Evolutionary conservation across 768 basidiomycete genomes (phyloP).

Genomic region (Termitomyces heimii): DNA sequence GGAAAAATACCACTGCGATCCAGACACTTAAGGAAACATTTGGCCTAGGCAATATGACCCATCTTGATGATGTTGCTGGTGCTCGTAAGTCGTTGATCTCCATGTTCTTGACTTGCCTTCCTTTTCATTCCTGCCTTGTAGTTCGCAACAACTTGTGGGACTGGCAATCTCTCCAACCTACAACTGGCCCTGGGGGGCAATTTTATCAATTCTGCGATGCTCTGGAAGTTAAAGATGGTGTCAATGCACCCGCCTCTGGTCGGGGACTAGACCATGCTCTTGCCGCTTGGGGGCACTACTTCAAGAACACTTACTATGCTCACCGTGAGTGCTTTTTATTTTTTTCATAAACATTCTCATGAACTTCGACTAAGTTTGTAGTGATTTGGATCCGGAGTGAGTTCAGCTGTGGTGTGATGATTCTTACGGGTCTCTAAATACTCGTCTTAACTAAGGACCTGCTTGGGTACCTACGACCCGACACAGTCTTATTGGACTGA

Average conservation of each 20-base stretch:
- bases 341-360: background rate
- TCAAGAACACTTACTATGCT: slow-evolving; percentile 42
- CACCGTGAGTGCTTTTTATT: slow-evolving; percentile 29
- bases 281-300: slow-evolving; percentile 54
- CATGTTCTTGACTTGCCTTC: background rate
- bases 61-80: slow-evolving; percentile 63
- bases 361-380: slow-evolving; percentile 42
- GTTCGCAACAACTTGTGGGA: slow-evolving; percentile 59
- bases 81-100: slow-evolving; percentile 30
- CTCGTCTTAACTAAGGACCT: slow-evolving; percentile 21
- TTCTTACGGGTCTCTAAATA: background rate
- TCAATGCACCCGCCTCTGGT: slow-evolving; percentile 41
- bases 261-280: slow-evolving; percentile 63
- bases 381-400: slow-evolving; percentile 37
- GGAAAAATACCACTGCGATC: slow-evolving; percentile 39
- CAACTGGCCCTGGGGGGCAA: slow-evolving; percentile 32
- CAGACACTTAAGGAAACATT: slow-evolving; percentile 50
- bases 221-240: slow-evolving; percentile 55
- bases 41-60: slow-evolving; percentile 49
- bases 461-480: slow-evolving; percentile 37
- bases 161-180: slow-evolving; percentile 60
- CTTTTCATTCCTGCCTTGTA: slow-evolving; percentile 22
- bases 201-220: slow-evolving; percentile 67
- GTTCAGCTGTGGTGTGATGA: slow-evolving; percentile 15
- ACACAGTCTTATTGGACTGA: slow-evolving; percentile 43